These are phyloP conservation scores for Saitoella complicata DNA, from an alignment of 805 yeast genomes.

Conservation along the genomic window DNA sequence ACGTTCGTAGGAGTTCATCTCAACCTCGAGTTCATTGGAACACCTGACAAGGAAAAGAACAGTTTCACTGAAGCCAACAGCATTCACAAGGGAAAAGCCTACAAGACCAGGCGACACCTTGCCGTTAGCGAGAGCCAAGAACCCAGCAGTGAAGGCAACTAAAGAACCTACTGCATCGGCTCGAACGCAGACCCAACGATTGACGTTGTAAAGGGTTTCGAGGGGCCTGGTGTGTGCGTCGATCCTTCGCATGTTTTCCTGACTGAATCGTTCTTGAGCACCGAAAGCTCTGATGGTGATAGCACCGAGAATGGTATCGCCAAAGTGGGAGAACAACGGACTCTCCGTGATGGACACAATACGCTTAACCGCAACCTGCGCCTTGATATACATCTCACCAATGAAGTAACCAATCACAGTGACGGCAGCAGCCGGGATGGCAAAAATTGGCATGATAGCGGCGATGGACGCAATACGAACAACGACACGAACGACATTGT, in stretches of 20 bases:
- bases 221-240: constrained; percentile 80
- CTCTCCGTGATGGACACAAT: constrained; percentile 75
- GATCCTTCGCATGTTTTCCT: constrained; percentile 57
- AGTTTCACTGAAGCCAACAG: constrained; percentile 69
- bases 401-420: not conserved
- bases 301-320: constrained; percentile 80
- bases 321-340: constrained; percentile 88
- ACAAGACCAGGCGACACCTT: constrained; percentile 78
- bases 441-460: constrained; percentile 1
- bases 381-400: not conserved
- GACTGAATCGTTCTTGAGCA: constrained; percentile 67
- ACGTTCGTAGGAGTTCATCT: constrained; percentile 92
- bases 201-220: constrained; percentile 83
- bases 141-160: constrained; percentile 63
- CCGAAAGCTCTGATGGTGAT: constrained; percentile 91
- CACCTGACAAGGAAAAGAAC: constrained; percentile 86
- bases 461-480: not conserved
- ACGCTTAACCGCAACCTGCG: constrained; percentile 53
- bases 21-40: constrained; percentile 77
- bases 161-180: constrained; percentile 68
- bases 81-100: constrained; percentile 81
- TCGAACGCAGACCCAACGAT: constrained; percentile 81
- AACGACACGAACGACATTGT: constrained; percentile 28
- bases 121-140: constrained; percentile 50
- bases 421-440: not conserved